A percentile compares a stretch with the other conserved stretches of the same genome.
phyloP scores from a whole-genome alignment of 768 basidiomycete species.

The Harrya chromipes region DNA sequence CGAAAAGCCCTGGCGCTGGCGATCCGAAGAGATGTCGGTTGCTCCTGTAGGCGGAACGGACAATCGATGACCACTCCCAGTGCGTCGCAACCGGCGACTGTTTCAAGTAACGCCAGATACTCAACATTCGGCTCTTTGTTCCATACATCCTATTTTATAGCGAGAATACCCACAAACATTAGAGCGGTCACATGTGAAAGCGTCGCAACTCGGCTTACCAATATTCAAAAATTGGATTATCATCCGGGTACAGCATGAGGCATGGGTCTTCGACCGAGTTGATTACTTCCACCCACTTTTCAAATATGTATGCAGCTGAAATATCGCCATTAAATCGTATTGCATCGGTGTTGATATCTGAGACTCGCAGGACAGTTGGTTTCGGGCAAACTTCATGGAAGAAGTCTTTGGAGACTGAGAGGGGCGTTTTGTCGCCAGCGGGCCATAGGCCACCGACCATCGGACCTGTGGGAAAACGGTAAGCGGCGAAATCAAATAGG shows the following conservation, averaged over 20 bases:
- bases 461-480: conserved; percentile 31
- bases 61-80: conserved; percentile 38
- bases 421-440: conserved; percentile 29
- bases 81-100: conserved; percentile 34
- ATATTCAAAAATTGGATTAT: conserved; percentile 33
- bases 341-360: conserved; percentile 27
- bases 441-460: conserved; percentile 41
- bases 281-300: conserved; percentile 39
- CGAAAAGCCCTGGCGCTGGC: background rate
- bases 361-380: conserved; percentile 31
- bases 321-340: conserved; percentile 26
- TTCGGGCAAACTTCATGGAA: conserved; percentile 42
- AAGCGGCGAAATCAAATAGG: background rate
- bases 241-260: conserved; percentile 31
- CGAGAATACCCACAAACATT: background rate
- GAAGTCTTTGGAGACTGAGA: conserved; percentile 36
- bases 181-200: background rate
- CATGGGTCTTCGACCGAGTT: conserved; percentile 37
- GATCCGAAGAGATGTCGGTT: conserved; percentile 31
- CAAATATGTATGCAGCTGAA: conserved; percentile 30
- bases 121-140: conserved; percentile 28
- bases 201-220: conserved; percentile 26
- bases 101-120: conserved; percentile 33
- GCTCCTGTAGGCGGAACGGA: conserved; percentile 29
- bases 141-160: conserved; percentile 33